Conservation (phyloP, 139 green algal genomes). For the Chlorella sp. region DNA sequence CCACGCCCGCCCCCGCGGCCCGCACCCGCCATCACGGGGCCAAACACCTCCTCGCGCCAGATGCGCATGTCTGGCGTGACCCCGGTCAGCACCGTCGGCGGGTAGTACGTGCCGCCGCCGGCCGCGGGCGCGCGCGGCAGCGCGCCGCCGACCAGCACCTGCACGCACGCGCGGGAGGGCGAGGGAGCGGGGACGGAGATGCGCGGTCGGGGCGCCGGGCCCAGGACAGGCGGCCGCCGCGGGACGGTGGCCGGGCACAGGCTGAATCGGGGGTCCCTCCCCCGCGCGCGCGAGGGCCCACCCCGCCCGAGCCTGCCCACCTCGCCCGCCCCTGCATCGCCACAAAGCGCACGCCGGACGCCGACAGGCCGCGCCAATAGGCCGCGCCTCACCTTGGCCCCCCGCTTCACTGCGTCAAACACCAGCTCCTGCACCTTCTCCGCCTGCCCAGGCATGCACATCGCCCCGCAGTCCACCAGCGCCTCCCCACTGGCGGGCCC, state of each 20-base stretch:
- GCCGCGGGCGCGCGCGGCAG: constrained; percentile 25
- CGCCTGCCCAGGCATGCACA: constrained; percentile 92
- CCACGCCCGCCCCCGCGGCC: too few species aligned
- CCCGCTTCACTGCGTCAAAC: constrained; percentile 85
- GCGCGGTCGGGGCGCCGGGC: neutral
- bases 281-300: too few species aligned
- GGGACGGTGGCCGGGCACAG: too few species aligned
- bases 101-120: constrained; percentile 87
- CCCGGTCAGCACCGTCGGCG: constrained; percentile 86
- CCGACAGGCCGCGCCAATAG: too few species aligned
- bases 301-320: too few species aligned
- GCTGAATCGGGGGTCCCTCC: too few species aligned
- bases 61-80: constrained; percentile 87
- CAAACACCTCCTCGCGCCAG: constrained; percentile 95
- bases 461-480: constrained; percentile 86
- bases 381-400: constrained; percentile 68
- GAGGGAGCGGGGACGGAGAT: neutral
- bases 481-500: constrained; percentile 40
- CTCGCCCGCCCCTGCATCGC: too few species aligned
- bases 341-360: too few species aligned
- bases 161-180: neutral
- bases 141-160: constrained; percentile 70
- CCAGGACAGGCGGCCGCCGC: too few species aligned
- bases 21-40: constrained; percentile 76
- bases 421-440: constrained; percentile 88